Evolutionary conservation across 176 grass and related monocot genomes (phyloP).

Genomic region (Melocanna baccifera): DNA sequence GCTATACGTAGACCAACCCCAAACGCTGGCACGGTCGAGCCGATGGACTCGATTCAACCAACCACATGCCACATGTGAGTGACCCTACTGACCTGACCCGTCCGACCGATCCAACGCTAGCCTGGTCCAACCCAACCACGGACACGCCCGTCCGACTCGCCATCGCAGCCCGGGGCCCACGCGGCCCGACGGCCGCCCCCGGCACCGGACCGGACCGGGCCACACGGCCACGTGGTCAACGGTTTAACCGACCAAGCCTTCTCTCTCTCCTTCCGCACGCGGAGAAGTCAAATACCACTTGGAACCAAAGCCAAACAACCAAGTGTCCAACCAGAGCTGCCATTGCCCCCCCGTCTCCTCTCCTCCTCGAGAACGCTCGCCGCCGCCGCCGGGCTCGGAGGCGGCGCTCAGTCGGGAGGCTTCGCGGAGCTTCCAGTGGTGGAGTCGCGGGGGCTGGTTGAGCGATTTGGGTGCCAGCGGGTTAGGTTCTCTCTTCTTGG

Average conservation of each 20-base stretch:
- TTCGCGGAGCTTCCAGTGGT: not conserved
- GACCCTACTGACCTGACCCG: not conserved
- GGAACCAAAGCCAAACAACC: not conserved
- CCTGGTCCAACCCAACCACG: not conserved
- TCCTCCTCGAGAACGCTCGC: not conserved
- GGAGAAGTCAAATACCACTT: slow-evolving; percentile 39
- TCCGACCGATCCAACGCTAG: not conserved
- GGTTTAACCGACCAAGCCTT: not conserved
- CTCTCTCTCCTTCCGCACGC: not conserved
- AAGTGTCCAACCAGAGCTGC: not conserved
- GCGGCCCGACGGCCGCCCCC: not conserved
- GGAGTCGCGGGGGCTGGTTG: not conserved
- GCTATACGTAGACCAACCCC: not conserved
- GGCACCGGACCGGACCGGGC: not conserved
- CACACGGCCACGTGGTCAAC: slow-evolving; percentile 17
- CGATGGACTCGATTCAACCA: not conserved
- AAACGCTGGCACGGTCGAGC: not conserved
- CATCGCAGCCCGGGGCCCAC: not conserved
- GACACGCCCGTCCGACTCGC: not conserved
- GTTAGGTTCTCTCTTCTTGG: not conserved
- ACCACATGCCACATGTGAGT: not conserved
- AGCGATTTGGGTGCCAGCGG: too few species aligned
- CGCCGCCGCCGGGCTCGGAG: not conserved
- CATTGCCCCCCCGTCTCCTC: not conserved
- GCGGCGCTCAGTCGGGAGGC: slow-evolving; percentile 4